Conservation (phyloP, 2,329 filamentous ascomycete genomes). For the Xylariaceae sp. region DNA sequence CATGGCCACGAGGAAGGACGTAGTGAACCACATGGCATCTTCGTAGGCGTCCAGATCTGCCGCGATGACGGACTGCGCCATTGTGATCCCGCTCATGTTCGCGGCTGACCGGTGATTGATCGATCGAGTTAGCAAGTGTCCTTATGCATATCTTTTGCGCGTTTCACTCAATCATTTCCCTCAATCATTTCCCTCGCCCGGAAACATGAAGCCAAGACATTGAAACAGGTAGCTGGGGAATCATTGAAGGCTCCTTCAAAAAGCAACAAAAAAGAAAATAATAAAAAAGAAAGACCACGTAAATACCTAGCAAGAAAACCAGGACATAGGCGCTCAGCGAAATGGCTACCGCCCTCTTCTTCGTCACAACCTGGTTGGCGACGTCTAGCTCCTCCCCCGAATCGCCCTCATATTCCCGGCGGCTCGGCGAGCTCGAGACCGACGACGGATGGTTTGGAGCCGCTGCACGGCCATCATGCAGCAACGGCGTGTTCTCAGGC, state of each 20-base stretch:
- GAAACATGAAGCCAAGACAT: too few relatives aligned
- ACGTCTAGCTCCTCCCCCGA: constrained; percentile 22
- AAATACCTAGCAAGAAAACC: constrained; percentile 54
- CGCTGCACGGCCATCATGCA: constrained; percentile 1
- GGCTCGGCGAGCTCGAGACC: constrained; percentile 9
- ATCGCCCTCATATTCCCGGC: constrained; percentile 11
- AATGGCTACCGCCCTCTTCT: constrained; percentile 40
- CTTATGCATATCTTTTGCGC: too few relatives aligned
- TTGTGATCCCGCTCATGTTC: constrained; percentile 77
- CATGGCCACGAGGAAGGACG: constrained; percentile 61
- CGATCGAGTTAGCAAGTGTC: not conserved
- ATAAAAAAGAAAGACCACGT: not conserved
- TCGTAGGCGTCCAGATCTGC: constrained; percentile 69
- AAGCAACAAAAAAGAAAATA: not conserved
- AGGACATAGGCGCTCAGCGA: constrained; percentile 49
- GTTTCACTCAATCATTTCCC: too few relatives aligned
- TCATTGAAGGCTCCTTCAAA: too few relatives aligned
- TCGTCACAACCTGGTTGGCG: constrained; percentile 29
- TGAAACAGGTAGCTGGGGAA: too few relatives aligned
- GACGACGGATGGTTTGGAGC: constrained; percentile 2
- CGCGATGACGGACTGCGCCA: constrained; percentile 72
- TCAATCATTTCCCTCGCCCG: too few relatives aligned
- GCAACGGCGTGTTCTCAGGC: constrained; percentile 28
- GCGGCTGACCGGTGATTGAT: constrained; percentile 35
- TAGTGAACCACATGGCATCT: constrained; percentile 73